Evolutionary conservation across 441 rosid species (phyloP).

Genomic region (Gossypium schwendimanii): DNA sequence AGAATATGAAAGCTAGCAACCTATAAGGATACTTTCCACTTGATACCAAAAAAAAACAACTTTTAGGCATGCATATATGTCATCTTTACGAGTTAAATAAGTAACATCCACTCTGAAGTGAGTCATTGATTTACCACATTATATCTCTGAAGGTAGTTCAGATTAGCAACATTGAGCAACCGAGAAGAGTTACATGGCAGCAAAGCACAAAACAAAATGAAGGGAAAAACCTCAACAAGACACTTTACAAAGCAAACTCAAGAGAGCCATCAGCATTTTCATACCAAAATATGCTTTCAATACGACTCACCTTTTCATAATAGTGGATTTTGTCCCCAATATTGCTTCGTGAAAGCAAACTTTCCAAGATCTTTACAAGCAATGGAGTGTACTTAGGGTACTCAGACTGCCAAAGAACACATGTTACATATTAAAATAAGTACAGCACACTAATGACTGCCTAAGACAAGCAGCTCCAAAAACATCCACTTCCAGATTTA

Average conservation of each 20-base stretch:
- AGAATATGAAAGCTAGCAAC: not conserved
- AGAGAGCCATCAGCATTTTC: not conserved
- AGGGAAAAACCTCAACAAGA: not conserved
- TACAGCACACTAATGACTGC: not conserved
- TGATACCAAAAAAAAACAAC: not conserved
- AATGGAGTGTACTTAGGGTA: slow-evolving; percentile 72
- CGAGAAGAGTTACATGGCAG: not conserved
- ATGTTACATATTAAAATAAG: slow-evolving; percentile 14
- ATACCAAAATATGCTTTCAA: not conserved
- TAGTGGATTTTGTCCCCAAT: slow-evolving; percentile 58
- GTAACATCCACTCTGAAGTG: not conserved
- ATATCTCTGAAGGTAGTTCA: not conserved
- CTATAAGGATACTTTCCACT: too few species aligned
- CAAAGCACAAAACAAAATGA: not conserved
- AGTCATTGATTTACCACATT: not conserved
- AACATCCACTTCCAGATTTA: not conserved
- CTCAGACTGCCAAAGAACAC: slow-evolving; percentile 58
- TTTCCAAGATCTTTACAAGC: slow-evolving; percentile 82
- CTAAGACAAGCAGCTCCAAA: not conserved
- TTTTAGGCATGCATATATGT: not conserved
- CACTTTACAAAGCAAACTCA: not conserved
- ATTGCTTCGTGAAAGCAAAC: slow-evolving; percentile 54
- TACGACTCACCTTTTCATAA: slow-evolving; percentile 52
- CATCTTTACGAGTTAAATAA: not conserved
- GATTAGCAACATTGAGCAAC: not conserved